Evolutionary conservation across 495 filamentous ascomycete genomes (phyloP).

Genomic region (Xylaria scruposa): DNA sequence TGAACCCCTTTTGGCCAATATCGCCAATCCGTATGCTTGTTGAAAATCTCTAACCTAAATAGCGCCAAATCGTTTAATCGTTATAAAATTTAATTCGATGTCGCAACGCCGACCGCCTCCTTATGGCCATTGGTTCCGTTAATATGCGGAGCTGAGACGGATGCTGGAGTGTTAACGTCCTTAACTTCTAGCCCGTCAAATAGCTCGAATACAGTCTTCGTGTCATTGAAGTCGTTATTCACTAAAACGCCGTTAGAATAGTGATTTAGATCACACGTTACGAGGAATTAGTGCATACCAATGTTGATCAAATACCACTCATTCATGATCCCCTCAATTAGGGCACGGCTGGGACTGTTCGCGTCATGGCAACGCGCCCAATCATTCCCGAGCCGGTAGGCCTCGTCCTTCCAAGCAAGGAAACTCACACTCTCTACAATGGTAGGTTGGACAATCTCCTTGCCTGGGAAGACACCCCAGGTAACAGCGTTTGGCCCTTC

Average conservation of each 20-base stretch:
- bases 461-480: constrained; percentile 98
- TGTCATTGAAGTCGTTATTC: constrained; percentile 93
- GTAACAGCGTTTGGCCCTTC: constrained; percentile 96
- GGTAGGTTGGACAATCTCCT: constrained; percentile 99
- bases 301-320: constrained; percentile 95
- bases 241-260: constrained; percentile 57
- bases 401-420: constrained; percentile 98
- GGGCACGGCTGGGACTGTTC: constrained; percentile 75
- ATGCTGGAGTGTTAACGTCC: constrained; percentile 61
- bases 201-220: constrained; percentile 76
- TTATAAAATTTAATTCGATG: constrained; percentile 24
- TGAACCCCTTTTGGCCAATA: constrained; percentile 37
- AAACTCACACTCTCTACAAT: constrained; percentile 98
- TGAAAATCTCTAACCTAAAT: constrained; percentile 41
- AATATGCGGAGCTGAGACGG: constrained; percentile 7
- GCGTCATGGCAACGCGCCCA: constrained; percentile 92
- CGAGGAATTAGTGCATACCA: constrained; percentile 62
- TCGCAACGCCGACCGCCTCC: constrained; percentile 27
- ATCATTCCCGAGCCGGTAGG: constrained; percentile 87
- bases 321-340: constrained; percentile 85
- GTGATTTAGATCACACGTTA: background rate
- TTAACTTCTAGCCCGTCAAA: constrained; percentile 79
- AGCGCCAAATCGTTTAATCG: constrained; percentile 35
- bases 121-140: constrained; percentile 34
- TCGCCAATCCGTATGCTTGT: constrained; percentile 40